Evolutionary conservation across 2,329 filamentous ascomycete genomes (phyloP).

Genomic region (Thermoascus crustaceus): DNA sequence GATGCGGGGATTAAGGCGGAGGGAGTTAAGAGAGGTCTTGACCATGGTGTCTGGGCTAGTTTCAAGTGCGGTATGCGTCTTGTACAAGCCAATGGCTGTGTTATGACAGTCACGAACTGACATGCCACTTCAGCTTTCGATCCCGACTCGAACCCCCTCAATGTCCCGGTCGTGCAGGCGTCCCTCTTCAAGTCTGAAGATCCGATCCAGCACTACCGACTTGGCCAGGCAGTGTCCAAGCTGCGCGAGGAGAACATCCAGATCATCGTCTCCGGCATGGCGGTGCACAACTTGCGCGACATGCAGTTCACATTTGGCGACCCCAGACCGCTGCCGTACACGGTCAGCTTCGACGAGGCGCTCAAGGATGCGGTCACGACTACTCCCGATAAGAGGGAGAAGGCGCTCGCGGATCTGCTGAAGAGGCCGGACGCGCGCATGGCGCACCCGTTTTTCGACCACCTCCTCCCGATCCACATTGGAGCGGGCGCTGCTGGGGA

Average conservation of each 20-base stretch:
- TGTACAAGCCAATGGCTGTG: too few relatives aligned
- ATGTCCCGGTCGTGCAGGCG: constrained; percentile 63
- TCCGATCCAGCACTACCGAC: constrained; percentile 56
- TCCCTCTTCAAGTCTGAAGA: constrained; percentile 60
- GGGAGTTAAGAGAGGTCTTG: constrained; percentile 56
- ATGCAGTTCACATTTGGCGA: constrained; percentile 40
- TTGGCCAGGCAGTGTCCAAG: constrained; percentile 58
- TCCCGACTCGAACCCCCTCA: constrained; percentile 53
- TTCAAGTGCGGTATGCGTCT: constrained; percentile 50
- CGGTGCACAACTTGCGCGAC: constrained; percentile 61
- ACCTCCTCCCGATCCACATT: constrained; percentile 54
- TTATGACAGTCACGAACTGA: not conserved
- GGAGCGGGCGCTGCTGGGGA: constrained; percentile 48
- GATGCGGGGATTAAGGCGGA: constrained; percentile 52
- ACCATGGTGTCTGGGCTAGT: constrained; percentile 67
- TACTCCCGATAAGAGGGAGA: constrained; percentile 34
- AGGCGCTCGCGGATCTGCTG: constrained; percentile 40
- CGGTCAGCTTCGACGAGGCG: constrained; percentile 57
- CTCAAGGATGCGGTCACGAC: constrained; percentile 56
- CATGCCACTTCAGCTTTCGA: constrained; percentile 44
- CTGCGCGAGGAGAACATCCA: constrained; percentile 60
- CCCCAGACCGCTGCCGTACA: constrained; percentile 46
- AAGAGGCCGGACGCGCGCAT: constrained; percentile 47
- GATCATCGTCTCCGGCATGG: constrained; percentile 66
- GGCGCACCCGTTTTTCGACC: constrained; percentile 58